Evolutionary conservation across 352 stramenopile genomes (phyloP).

Genomic region (Thalassiosira livingstoniorum): DNA sequence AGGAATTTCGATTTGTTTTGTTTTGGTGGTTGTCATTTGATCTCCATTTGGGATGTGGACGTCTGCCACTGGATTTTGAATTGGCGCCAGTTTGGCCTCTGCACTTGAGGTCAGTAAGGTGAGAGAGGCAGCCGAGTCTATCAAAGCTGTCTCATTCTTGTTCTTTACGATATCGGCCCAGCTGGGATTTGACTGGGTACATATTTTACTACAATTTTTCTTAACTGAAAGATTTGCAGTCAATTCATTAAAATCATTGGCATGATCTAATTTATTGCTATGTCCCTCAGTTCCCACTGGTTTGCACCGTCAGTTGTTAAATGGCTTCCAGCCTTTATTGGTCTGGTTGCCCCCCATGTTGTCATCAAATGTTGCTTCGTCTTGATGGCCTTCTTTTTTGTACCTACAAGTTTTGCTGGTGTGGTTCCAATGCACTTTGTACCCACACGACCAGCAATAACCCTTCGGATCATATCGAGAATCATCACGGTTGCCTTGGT

Average conservation of each 20-base stretch:
- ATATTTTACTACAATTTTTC: neutral
- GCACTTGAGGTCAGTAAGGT: neutral
- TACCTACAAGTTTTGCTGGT: neutral
- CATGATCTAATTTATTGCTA: too few species aligned
- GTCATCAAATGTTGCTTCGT: neutral
- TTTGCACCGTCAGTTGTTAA: neutral
- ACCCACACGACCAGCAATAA: neutral
- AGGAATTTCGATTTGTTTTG: neutral
- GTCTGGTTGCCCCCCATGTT: neutral
- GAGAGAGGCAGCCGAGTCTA: conserved; percentile 9
- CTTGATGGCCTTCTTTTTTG: neutral
- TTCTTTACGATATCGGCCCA: neutral
- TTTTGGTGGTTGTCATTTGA: neutral
- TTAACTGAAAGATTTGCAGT: neutral
- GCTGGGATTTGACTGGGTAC: too few species aligned
- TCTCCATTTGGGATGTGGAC: neutral
- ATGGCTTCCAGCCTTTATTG: neutral
- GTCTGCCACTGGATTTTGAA: neutral
- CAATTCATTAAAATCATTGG: neutral
- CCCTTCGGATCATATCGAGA: neutral
- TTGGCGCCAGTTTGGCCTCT: neutral
- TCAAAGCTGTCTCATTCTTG: conserved; percentile 2
- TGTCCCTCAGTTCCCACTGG: too few species aligned
- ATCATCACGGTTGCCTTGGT: too few species aligned
- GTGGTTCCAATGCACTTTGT: neutral